Percentiles rank a stretch among this genome's conserved stretches.
Conservation (phyloP, 192 early-diverging fungal genomes). For the Globomyces pollinis-pini region DNA sequence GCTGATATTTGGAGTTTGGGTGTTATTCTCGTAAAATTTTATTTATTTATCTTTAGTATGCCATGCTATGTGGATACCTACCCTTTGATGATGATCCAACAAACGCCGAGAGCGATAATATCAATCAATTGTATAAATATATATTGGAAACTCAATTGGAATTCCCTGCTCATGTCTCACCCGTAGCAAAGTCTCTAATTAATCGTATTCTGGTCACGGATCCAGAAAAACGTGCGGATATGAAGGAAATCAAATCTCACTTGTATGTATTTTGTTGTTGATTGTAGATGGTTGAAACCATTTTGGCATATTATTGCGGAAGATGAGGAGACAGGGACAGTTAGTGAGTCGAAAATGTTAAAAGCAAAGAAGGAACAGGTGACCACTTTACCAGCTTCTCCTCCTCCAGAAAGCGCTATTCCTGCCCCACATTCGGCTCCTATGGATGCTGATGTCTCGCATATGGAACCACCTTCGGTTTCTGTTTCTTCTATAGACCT, state of each 20-base stretch:
- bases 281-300: constrained; percentile 25
- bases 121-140: constrained; percentile 55
- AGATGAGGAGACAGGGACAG: background rate
- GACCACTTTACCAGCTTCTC: too few species aligned
- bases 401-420: too few species aligned
- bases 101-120: constrained; percentile 52
- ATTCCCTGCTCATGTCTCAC: constrained; percentile 41
- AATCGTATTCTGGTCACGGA: constrained; percentile 47
- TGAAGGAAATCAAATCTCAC: constrained; percentile 47
- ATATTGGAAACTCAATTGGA: constrained; percentile 49
- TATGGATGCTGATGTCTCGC: too few species aligned
- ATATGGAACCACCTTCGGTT: too few species aligned
- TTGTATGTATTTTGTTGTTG: constrained; percentile 12
- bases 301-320: constrained; percentile 20
- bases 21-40: constrained; percentile 92
- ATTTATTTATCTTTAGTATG: too few species aligned
- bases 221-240: constrained; percentile 36
- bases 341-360: too few species aligned
- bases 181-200: constrained; percentile 36
- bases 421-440: too few species aligned
- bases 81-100: constrained; percentile 55
- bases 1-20: constrained; percentile 99
- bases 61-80: constrained; percentile 58
- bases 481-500: too few species aligned
- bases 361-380: too few species aligned